These are phyloP conservation scores for Ambrosiella beaveri DNA, from an alignment of 2,329 filamentous ascomycete species.

Conservation along the genomic window DNA sequence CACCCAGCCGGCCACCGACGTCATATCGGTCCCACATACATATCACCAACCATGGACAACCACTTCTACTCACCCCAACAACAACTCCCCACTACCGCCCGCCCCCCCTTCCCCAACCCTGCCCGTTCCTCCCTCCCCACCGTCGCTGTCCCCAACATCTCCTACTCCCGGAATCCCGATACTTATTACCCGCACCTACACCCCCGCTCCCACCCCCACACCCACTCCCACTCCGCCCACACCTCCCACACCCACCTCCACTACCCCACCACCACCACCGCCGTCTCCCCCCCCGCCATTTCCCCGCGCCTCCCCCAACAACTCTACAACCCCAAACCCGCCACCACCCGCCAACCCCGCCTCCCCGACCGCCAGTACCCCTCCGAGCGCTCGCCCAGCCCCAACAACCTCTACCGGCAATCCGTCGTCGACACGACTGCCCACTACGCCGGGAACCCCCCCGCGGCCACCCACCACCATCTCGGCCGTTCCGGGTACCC, in stretches of 20 bases:
- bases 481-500: too few species aligned
- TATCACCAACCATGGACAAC: conserved; percentile 2
- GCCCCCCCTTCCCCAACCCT: conserved; percentile 30
- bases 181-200: neutral
- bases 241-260: conserved; percentile 5
- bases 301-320: neutral
- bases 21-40: neutral
- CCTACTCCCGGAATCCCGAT: neutral
- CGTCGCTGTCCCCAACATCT: conserved; percentile 13
- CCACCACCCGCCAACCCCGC: neutral
- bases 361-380: neutral
- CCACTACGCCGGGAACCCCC: too few species aligned
- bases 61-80: conserved; percentile 17
- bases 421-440: neutral
- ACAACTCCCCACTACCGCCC: conserved; percentile 22
- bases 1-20: neutral
- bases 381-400: neutral
- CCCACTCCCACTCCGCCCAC: conserved; percentile 3
- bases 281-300: neutral
- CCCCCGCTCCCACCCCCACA: neutral
- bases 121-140: conserved; percentile 37
- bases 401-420: neutral
- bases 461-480: too few species aligned
- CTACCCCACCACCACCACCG: too few species aligned
- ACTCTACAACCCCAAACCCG: neutral